These are phyloP conservation scores for Paramecium sonneborni DNA, from an alignment of 73 alveolate genomes.

Conservation along the genomic window DNA sequence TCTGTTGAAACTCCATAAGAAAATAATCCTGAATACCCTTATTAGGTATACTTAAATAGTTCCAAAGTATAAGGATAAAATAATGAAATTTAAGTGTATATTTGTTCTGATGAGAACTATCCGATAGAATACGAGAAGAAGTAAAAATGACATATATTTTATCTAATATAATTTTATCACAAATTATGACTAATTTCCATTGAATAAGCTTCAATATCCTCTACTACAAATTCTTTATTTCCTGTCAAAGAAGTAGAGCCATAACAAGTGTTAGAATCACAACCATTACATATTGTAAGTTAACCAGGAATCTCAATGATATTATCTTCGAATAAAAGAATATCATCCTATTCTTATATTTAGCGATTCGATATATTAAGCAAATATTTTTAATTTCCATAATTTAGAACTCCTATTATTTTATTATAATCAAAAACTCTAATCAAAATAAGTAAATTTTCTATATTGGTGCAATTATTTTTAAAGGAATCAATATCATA, in stretches of 20 bases:
- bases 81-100: conserved; percentile 60
- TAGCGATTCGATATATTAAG: not conserved
- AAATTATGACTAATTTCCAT: conserved; percentile 10
- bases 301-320: not conserved
- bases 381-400: not conserved
- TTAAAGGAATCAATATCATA: not conserved
- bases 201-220: conserved; percentile 20
- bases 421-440: conserved; percentile 46
- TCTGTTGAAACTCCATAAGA: conserved; percentile 67
- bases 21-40: conserved; percentile 56
- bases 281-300: not conserved
- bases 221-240: conserved; percentile 32
- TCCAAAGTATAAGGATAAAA: conserved; percentile 23
- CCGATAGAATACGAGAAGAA: conserved; percentile 52
- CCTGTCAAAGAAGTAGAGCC: conserved; percentile 10
- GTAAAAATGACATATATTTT: not conserved
- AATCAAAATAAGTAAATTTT: conserved; percentile 13
- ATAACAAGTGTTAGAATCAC: not conserved
- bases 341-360: not conserved
- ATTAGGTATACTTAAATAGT: conserved; percentile 58
- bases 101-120: conserved; percentile 65
- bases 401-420: not conserved
- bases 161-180: not conserved
- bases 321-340: not conserved
- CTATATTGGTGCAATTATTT: not conserved